Evolutionary conservation across 176 grass and related monocot genomes (phyloP).

Genomic region (Carex cristatella): DNA sequence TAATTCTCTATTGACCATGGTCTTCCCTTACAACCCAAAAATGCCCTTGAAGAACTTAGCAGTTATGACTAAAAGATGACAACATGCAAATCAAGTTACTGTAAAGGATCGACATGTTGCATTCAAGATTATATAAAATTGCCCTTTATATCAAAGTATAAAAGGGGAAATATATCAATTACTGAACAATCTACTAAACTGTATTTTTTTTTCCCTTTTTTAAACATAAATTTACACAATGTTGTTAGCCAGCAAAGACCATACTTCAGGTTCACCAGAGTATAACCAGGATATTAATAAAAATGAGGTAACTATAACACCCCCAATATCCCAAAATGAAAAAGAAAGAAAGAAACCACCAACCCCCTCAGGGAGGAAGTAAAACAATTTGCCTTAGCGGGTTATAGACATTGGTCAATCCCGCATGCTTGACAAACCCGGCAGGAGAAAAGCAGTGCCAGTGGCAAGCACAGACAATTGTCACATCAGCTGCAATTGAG

Average conservation of each 20-base stretch:
- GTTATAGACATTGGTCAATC: slow-evolving; percentile 17
- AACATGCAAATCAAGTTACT: neutral
- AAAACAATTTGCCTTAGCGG: slow-evolving; percentile 31
- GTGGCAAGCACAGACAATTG: slow-evolving; percentile 34
- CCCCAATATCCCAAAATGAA: neutral
- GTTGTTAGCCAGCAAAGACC: neutral
- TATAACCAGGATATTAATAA: neutral
- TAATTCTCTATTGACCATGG: too few species aligned
- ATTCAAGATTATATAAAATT: neutral
- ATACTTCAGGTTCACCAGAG: neutral
- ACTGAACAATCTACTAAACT: neutral
- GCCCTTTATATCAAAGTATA: neutral
- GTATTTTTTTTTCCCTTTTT: neutral
- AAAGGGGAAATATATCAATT: neutral
- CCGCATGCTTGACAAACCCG: slow-evolving; percentile 33
- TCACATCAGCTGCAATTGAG: neutral
- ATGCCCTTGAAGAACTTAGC: too few species aligned
- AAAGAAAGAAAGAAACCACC: neutral
- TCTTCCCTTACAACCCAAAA: too few species aligned
- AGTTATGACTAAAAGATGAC: too few species aligned
- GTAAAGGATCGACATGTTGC: neutral
- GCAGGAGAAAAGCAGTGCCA: slow-evolving; percentile 20
- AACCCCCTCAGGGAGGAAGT: neutral
- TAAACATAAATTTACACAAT: neutral
- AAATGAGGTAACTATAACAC: neutral